These are phyloP conservation scores for Carex littledalei DNA, from an alignment of 176 grass and related monocot species.

Conservation along the genomic window DNA sequence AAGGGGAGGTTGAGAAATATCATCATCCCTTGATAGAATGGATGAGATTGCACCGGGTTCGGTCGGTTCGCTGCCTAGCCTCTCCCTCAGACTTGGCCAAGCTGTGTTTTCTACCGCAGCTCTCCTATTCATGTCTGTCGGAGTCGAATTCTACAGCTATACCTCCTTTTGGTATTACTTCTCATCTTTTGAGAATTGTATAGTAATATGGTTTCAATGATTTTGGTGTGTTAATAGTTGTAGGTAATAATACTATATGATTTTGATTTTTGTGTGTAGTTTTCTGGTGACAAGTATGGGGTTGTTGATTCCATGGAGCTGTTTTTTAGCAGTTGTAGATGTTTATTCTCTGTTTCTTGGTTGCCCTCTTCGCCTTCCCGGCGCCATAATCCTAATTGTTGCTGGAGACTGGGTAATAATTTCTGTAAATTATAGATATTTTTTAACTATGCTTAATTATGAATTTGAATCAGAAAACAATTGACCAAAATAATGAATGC, in stretches of 20 bases:
- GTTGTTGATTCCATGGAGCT: slow-evolving; percentile 86
- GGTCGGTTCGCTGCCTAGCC: slow-evolving; percentile 63
- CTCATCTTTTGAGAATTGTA: not conserved
- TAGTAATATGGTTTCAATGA: not conserved
- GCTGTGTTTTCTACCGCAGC: slow-evolving; percentile 76
- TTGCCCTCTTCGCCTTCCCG: slow-evolving; percentile 51
- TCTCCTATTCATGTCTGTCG: slow-evolving; percentile 86
- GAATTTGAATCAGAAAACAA: not conserved
- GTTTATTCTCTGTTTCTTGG: slow-evolving; percentile 54
- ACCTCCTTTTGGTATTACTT: slow-evolving; percentile 72
- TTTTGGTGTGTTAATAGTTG: not conserved
- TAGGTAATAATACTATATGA: not conserved
- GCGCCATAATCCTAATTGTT: slow-evolving; percentile 53
- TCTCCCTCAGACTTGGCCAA: slow-evolving; percentile 73
- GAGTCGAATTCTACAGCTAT: slow-evolving; percentile 93
- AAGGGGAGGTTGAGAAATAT: not conserved
- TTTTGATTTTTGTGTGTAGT: slow-evolving; percentile 25
- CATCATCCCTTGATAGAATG: not conserved
- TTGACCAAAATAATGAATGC: not conserved
- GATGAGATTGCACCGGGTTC: slow-evolving; percentile 32
- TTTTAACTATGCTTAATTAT: not conserved
- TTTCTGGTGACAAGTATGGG: slow-evolving; percentile 93
- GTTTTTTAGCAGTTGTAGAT: slow-evolving; percentile 70
- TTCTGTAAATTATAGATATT: not conserved
- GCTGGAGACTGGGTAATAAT: slow-evolving; percentile 59